Base-by-base conservation (phyloP, 345 rosid species). In the Populus ilicifolia region DNA sequence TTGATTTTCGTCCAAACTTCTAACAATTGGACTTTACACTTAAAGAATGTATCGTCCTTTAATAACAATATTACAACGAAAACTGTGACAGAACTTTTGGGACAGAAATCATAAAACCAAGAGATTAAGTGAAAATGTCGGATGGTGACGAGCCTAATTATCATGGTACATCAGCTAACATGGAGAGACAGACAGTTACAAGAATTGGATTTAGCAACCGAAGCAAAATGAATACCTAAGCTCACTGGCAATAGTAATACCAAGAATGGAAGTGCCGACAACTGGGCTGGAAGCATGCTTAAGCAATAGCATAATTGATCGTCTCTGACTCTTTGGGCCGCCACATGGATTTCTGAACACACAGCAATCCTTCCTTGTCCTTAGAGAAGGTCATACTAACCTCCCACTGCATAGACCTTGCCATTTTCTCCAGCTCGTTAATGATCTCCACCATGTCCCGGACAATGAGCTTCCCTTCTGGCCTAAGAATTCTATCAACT, bases 401-500 rank as follows among this genome's bases (percentile, higher is more conserved):
- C 76, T 90, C 90, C 99, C 98, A 96, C 10, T 91, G 85, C 97
- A 92, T 87, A 0, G 96, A 79, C 66, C 84, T 85, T 21, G 81
- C 78, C 90, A 89, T 71, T 56, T 77, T 78, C 89, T 94, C 98
- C 48, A 92, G 78, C 82, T 87, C 84, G 21, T 50, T 84, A 54
- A 92, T 83, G 3, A 89, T 92, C 85, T 89, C 89, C 0, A 87
- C 87, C 20, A 89, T 69, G 79, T 96, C 99, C 7, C 97, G 77
- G 8, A 94, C 91, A 67, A 96, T 91, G 36, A 96, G 86, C 78
- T 87, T 92, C 68, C 99, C 99, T 80, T 87, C 97, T 0, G 97
- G 99, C 76, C 98, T 84, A 71, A 96, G 86, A 33, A 96, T 84
- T 75, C 99, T 78, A 79, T 96, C 99, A 70, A 86, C 98, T 83